A percentile compares a stretch with the other conserved stretches of the same genome.
phyloP scores from a whole-genome alignment of 164 flowering plant species.

The Annona cherimola region DNA sequence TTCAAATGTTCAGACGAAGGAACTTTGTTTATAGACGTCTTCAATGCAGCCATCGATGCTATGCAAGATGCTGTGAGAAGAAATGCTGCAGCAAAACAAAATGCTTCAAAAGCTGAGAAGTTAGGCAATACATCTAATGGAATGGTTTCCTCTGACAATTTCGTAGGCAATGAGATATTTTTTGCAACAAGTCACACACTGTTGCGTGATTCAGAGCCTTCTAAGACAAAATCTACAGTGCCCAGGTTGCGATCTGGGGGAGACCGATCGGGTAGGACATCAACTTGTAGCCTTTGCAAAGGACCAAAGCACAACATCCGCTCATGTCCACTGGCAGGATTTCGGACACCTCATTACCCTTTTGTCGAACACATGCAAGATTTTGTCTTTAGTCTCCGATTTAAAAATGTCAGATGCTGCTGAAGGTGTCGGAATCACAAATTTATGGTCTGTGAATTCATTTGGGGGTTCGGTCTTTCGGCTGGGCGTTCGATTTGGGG shows the following conservation, averaged over 20 bases:
- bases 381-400: too few relatives aligned
- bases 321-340: conserved; percentile 2
- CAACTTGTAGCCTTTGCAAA: conserved; percentile 3
- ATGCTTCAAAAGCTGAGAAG: not conserved
- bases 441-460: too few relatives aligned
- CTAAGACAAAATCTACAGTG: not conserved
- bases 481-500: too few relatives aligned
- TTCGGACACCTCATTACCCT: too few relatives aligned
- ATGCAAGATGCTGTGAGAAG: not conserved
- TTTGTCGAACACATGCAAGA: too few relatives aligned
- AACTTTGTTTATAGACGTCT: not conserved
- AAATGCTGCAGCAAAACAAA: conserved; percentile 1
- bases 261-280: not conserved
- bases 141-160: not conserved
- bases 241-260: not conserved
- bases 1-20: conserved; percentile 6
- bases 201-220: not conserved
- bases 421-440: too few relatives aligned
- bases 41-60: conserved; percentile 5
- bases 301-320: conserved; percentile 8
- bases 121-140: not conserved
- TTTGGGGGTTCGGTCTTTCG: too few relatives aligned
- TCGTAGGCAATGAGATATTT: not conserved
- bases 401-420: too few relatives aligned
- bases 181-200: not conserved